Evolutionary conservation across 768 basidiomycete species (phyloP).

Genomic region (Leccinum arenicola): DNA sequence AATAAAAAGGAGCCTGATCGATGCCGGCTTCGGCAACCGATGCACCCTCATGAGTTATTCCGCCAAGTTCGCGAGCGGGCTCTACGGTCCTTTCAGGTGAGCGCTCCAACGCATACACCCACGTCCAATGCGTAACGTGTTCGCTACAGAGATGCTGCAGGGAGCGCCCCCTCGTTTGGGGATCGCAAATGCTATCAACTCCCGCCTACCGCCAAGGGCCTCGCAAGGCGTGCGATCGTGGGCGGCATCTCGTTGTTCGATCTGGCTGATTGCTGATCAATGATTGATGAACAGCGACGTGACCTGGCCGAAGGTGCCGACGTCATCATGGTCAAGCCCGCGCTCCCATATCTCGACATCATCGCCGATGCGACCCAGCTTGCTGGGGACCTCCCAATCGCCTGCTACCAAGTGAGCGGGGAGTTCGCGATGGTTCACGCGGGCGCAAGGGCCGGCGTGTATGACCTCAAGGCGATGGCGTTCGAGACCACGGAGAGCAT

Average conservation of each 20-base stretch:
- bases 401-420: conserved; percentile 96
- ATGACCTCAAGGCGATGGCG: conserved; percentile 88
- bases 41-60: conserved; percentile 96
- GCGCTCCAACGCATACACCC: conserved; percentile 16
- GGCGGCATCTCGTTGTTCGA: conserved; percentile 28
- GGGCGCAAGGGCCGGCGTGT: conserved; percentile 91
- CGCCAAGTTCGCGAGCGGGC: conserved; percentile 92
- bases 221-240: conserved; percentile 92
- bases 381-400: conserved; percentile 86
- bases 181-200: conserved; percentile 98
- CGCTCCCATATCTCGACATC: conserved; percentile 95
- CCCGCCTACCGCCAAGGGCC: conserved; percentile 81
- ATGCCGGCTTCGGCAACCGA: conserved; percentile 79
- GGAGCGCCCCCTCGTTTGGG: conserved; percentile 92
- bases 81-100: conserved; percentile 96
- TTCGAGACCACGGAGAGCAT: conserved; percentile 91
- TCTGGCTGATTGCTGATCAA: not conserved
- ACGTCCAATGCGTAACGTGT: not conserved
- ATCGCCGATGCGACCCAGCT: conserved; percentile 83
- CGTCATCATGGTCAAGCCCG: conserved; percentile 98
- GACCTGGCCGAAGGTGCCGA: conserved; percentile 92
- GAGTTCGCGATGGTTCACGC: conserved; percentile 98
- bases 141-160: conserved; percentile 83
- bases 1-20: conserved; percentile 85
- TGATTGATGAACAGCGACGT: conserved; percentile 56